Evolutionary conservation across 2,329 filamentous ascomycete genomes (phyloP).

Genomic region (Thermothelomyces thermophilus): DNA sequence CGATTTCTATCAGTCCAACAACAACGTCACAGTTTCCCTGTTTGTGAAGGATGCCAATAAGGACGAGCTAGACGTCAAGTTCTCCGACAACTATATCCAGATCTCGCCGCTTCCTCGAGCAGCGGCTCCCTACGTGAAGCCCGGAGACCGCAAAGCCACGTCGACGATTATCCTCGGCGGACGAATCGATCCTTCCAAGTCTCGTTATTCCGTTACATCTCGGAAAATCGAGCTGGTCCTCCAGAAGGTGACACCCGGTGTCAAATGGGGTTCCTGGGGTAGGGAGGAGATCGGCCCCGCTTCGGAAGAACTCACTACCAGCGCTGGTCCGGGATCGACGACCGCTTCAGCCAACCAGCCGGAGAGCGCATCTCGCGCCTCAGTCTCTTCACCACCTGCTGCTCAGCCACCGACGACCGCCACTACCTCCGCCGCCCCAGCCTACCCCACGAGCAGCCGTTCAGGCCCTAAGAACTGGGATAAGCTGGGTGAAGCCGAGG

Average conservation of each 20-base stretch:
- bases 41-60: slow-evolving; percentile 36
- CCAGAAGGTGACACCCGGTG: slow-evolving; percentile 25
- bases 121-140: slow-evolving; percentile 21
- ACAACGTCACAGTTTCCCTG: slow-evolving; percentile 32
- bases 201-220: slow-evolving; percentile 25
- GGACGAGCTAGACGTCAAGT: slow-evolving; percentile 22
- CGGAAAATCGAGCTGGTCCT: slow-evolving; percentile 32
- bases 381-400: not conserved
- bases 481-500: slow-evolving; percentile 57
- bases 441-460: slow-evolving; percentile 82
- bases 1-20: slow-evolving; percentile 38
- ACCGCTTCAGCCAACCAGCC: not conserved
- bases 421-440: slow-evolving; percentile 34
- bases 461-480: slow-evolving; percentile 90
- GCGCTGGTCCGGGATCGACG: not conserved
- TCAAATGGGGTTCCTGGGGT: slow-evolving; percentile 31
- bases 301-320: not conserved
- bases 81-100: slow-evolving; percentile 20
- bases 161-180: slow-evolving; percentile 25
- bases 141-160: slow-evolving; percentile 21
- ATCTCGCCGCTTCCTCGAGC: slow-evolving; percentile 24
- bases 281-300: slow-evolving; percentile 19
- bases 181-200: slow-evolving; percentile 22
- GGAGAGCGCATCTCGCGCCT: not conserved
- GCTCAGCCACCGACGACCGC: not conserved